Evolutionary conservation across 2,329 filamentous ascomycete genomes (phyloP).

Genomic region (Eutypella sp.): DNA sequence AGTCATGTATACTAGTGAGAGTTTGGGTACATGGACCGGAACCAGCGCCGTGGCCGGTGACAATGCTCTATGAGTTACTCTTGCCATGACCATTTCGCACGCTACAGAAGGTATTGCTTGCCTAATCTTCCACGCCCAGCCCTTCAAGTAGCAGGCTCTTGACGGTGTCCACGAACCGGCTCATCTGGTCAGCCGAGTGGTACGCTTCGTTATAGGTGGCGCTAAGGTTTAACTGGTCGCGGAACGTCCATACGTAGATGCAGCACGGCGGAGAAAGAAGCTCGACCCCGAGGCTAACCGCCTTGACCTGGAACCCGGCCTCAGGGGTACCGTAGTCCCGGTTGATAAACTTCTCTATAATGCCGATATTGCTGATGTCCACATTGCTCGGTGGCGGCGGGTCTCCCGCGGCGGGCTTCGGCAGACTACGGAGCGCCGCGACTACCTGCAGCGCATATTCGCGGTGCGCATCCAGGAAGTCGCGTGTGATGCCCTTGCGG

Average conservation of each 20-base stretch:
- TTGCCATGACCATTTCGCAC: too few relatives aligned
- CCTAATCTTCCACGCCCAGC: conserved; percentile 7
- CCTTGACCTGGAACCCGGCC: conserved; percentile 19
- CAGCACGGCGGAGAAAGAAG: conserved; percentile 23
- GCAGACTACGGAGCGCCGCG: conserved; percentile 14
- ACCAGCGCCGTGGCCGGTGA: too few relatives aligned
- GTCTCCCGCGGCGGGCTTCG: conserved; percentile 10
- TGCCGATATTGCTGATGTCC: conserved; percentile 23
- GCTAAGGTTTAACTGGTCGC: conserved; percentile 25
- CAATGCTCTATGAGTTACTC: too few relatives aligned
- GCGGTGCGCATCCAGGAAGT: conserved; percentile 20
- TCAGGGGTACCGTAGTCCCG: conserved; percentile 17
- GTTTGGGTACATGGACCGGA: too few relatives aligned
- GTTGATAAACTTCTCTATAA: conserved; percentile 19
- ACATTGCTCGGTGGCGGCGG: conserved; percentile 24
- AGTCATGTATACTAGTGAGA: too few relatives aligned
- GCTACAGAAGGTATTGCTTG: too few relatives aligned
- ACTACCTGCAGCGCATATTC: conserved; percentile 22
- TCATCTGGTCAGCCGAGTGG: conserved; percentile 20
- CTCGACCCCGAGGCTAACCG: conserved; percentile 26
- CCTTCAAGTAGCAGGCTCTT: conserved; percentile 15
- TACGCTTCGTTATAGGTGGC: conserved; percentile 29
- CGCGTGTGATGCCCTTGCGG: conserved; percentile 12
- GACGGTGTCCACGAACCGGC: conserved; percentile 16
- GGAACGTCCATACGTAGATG: conserved; percentile 28